Percentiles rank a stretch among this genome's conserved stretches.
These are phyloP conservation scores for Xylaria scruposa DNA, from an alignment of 495 filamentous ascomycete genomes.

Conservation along the genomic window DNA sequence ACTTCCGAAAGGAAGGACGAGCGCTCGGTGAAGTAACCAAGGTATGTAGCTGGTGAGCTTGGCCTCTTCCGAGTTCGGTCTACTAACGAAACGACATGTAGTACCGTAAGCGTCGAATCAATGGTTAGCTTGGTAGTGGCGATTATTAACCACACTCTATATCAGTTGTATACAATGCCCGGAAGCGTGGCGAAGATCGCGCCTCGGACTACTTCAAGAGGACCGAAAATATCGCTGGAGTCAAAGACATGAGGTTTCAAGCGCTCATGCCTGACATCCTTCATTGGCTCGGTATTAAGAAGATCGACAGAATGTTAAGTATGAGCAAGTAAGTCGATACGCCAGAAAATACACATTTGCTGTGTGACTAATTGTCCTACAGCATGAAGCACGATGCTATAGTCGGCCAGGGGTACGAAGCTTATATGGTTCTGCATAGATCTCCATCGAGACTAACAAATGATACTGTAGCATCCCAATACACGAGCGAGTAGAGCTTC, in stretches of 20 bases:
- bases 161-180: conserved; percentile 90
- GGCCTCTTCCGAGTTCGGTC: background rate
- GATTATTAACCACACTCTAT: conserved; percentile 41
- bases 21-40: conserved; percentile 98
- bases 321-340: conserved; percentile 83
- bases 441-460: conserved; percentile 33
- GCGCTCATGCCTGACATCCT: conserved; percentile 99
- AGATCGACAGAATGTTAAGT: conserved; percentile 97
- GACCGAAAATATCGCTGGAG: conserved; percentile 96
- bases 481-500: conserved; percentile 89
- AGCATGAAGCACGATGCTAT: conserved; percentile 99
- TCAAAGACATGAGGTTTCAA: conserved; percentile 99
- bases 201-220: conserved; percentile 98
- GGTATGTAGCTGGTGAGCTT: conserved; percentile 47
- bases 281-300: conserved; percentile 97
- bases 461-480: conserved; percentile 73
- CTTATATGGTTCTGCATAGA: conserved; percentile 27
- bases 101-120: conserved; percentile 52
- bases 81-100: conserved; percentile 34
- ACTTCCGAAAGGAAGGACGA: conserved; percentile 97
- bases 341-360: conserved; percentile 19
- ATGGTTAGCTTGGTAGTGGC: conserved; percentile 7
- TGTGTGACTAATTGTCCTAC: conserved; percentile 32
- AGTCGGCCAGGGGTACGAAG: conserved; percentile 79
- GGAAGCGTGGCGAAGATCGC: conserved; percentile 82